Conservation (phyloP, 2,329 filamentous ascomycete species). For the Botrytis fabae region DNA sequence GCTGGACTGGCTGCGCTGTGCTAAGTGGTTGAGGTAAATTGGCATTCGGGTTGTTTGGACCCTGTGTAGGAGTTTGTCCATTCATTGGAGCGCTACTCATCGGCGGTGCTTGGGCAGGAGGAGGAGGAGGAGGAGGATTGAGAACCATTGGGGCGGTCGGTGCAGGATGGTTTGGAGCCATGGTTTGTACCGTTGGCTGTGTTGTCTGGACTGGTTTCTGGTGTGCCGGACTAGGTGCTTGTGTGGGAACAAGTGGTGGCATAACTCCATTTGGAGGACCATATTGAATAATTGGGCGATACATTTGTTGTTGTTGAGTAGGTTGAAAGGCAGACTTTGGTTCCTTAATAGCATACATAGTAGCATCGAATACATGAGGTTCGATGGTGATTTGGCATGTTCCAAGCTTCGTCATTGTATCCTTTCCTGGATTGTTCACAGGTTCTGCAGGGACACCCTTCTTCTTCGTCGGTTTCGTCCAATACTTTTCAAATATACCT, state of each 20-base stretch:
- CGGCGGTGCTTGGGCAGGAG: not conserved
- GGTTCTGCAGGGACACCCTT: slow-evolving; percentile 64
- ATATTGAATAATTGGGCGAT: slow-evolving; percentile 64
- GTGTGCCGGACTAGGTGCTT: slow-evolving; percentile 40
- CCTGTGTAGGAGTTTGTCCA: not conserved
- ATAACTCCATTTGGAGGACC: slow-evolving; percentile 63
- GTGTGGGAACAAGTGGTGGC: slow-evolving; percentile 53
- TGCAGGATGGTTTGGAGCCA: slow-evolving; percentile 27
- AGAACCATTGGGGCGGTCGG: not conserved
- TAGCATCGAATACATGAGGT: slow-evolving; percentile 77
- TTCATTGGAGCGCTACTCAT: slow-evolving; percentile 1
- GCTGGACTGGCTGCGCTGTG: slow-evolving; percentile 22
- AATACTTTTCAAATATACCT: slow-evolving; percentile 75
- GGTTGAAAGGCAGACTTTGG: slow-evolving; percentile 41
- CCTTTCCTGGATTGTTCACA: slow-evolving; percentile 65
- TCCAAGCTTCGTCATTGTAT: slow-evolving; percentile 72
- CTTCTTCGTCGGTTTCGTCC: slow-evolving; percentile 70
- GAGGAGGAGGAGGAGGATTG: not conserved
- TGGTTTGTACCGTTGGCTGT: slow-evolving; percentile 22
- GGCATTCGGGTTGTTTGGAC: slow-evolving; percentile 5
- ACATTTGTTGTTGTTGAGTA: slow-evolving; percentile 39
- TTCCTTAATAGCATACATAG: slow-evolving; percentile 70
- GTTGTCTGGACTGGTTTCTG: slow-evolving; percentile 38
- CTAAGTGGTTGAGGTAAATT: slow-evolving; percentile 19
- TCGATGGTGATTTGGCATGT: slow-evolving; percentile 74